Base-by-base conservation (phyloP, 164 flowering plant species). In the Dillenia suffruticosa region DNA sequence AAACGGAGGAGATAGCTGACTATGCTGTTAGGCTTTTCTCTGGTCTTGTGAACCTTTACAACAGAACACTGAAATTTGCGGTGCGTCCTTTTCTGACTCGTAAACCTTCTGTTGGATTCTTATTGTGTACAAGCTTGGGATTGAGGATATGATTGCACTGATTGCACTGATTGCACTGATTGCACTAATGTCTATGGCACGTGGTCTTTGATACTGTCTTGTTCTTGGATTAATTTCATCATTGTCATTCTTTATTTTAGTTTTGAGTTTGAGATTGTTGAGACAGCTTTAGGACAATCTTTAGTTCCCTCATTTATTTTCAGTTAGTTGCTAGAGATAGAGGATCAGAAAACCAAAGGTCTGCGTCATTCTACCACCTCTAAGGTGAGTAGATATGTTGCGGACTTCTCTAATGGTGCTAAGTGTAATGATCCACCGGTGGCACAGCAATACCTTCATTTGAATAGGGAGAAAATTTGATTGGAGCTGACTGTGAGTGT, bases 21-120 rank as follows among this genome's bases (percentile, higher is more conserved):
- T 92, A 90, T 75, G 96, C 97, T 52, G 90, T 90, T 32, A 82
- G 62, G 81, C 94, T 92, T 55, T 90, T 92, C 76, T 75, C 89
- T 57, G 96, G 98, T 54, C 90, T 90, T 47, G 95, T 92, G 19
- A 77, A 79, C 61, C 85, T 92, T 44, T 75, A 77, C 77, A 88
- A 79, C 44, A 78, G 84, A 57, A 84, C 90, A 0, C 63, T 92
- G 68, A 88, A 70, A 76, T 90, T 92, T 79, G 90, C 78, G 67
- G 97, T 90, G 64, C n/a, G 92, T 79, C 1, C 46, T 62, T 56
- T 15, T 44, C 6, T 11, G 44, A 9, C 46, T 24, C 9, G 2
- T 46, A 44, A 46, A 47, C 8, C 12, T 63, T 63, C 24, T 4
- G 3, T 50, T 9, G 14, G 51, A 9, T 16, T 16, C 22, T 46